phyloP scores from a whole-genome alignment of 441 rosid species.

The Euphorbia corollata region DNA sequence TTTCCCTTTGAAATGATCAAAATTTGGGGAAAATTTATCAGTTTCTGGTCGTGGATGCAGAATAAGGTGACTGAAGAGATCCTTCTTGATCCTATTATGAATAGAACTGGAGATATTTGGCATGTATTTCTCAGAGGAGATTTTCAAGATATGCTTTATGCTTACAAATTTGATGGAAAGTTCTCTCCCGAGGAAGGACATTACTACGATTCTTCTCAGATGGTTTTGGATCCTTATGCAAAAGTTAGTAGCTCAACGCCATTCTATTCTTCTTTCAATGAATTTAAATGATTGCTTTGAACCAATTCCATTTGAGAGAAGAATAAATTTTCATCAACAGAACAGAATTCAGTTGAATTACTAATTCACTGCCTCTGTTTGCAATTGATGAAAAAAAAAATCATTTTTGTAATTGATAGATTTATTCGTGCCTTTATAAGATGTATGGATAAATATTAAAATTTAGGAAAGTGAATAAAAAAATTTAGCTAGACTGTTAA shows the following conservation, averaged over 20 bases:
- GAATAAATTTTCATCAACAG: neutral
- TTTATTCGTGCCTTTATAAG: neutral
- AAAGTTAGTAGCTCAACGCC: constrained; percentile 36
- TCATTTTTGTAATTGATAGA: neutral
- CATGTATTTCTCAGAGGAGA: constrained; percentile 74
- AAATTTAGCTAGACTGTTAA: neutral
- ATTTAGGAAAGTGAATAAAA: neutral
- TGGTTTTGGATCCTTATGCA: constrained; percentile 85
- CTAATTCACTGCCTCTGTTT: neutral
- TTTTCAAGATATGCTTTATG: constrained; percentile 65
- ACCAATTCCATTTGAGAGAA: no score
- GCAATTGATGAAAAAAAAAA: neutral
- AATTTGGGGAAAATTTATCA: neutral
- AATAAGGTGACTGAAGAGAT: constrained; percentile 62
- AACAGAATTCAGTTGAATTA: neutral
- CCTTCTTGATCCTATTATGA: constrained; percentile 50
- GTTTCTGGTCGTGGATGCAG: constrained; percentile 31
- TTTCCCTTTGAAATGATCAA: neutral
- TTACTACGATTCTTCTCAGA: constrained; percentile 43
- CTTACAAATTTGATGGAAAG: constrained; percentile 67
- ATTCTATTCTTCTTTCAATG: no score
- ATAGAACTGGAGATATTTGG: constrained; percentile 81
- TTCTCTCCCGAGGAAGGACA: constrained; percentile 67
- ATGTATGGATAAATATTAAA: neutral
- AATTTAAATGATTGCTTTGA: no score